Conservation (phyloP, 2,329 filamentous ascomycete genomes). For the Hymenoscyphus linearis region DNA sequence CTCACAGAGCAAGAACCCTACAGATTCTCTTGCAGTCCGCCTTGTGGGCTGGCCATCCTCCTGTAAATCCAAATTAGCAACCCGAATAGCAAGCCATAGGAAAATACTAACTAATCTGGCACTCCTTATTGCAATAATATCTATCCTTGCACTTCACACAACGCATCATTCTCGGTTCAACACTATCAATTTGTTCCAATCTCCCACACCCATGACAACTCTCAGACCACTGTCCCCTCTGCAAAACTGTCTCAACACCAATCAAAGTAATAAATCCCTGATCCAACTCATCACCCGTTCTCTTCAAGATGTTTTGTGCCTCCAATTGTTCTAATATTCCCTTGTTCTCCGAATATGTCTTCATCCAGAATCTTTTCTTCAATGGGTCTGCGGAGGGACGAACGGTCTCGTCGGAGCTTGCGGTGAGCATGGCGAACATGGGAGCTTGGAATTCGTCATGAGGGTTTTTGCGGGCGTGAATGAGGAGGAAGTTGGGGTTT, state of each 20-base stretch:
- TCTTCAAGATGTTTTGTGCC: background rate
- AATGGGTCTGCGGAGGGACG: background rate
- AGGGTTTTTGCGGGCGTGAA: conserved; percentile 5
- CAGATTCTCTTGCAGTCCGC: conserved; percentile 1
- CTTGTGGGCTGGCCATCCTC: background rate
- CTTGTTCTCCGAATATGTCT: conserved; percentile 11
- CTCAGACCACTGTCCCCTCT: conserved; percentile 4
- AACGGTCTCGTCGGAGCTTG: conserved; percentile 5
- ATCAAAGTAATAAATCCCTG: conserved; percentile 3
- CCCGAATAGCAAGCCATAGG: too few relatives aligned
- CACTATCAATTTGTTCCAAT: background rate
- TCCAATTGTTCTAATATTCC: conserved; percentile 6
- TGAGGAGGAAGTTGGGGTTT: conserved; percentile 11
- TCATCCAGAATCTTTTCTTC: conserved; percentile 14
- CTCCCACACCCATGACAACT: conserved; percentile 1
- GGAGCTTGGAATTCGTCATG: conserved; percentile 9
- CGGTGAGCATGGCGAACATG: conserved; percentile 5
- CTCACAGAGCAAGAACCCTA: background rate
- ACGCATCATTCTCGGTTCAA: conserved; percentile 1
- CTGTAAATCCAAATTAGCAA: background rate
- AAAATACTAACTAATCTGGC: conserved; percentile 1
- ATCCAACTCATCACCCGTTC: conserved; percentile 4
- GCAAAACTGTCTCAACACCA: conserved; percentile 3
- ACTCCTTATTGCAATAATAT: conserved; percentile 7
- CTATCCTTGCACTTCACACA: conserved; percentile 4